Evolutionary conservation across 306 rosid genomes (phyloP), one percentile per base, ranked within the genome.

Genomic region (Argentina anserina): DNA sequence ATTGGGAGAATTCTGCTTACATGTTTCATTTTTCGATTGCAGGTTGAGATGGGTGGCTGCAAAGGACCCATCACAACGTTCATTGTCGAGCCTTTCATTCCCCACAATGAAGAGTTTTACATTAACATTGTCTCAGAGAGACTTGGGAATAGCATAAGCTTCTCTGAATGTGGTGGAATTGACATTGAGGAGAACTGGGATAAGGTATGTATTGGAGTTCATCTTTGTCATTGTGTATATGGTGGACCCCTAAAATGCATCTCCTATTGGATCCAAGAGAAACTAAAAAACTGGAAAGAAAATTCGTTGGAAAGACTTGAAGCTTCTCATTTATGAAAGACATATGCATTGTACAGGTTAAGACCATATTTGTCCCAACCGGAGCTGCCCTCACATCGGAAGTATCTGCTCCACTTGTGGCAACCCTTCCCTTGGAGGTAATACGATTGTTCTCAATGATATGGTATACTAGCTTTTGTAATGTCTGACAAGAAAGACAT

Each of bases 161-260:
- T 93, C 85, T 93, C 98, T 7, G 97, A 90, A 69, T 93, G 97
- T 43, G 98, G 98, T 82, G 97, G 98, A 74, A 93, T 93, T 79
- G 98, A 93, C 47, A 90, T 93, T 58, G 98, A 93, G 81, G 97
- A 93, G 75, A 93, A 93, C 81, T 93, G 98, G 97, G 97, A 93
- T 65, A 90, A 90, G 94, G 98, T 93, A 79, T 34, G 55, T 52
- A 50, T 60, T 6, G 67, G 34, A 5, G 53, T 6, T 31, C 7
- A 36, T 41, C n/a, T 18, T 40, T 39, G 42, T 58, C 18, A 13
- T 60, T 42, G 13, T n/a, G 18, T 59, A 28, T 61, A 61, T 20
- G 43, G 43, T 20, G 43, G n/a, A 70, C 23, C 23, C 26, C 26
- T 66, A 40, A 37, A 28, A 33, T 39, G 42, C 17, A 43, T 50